Base-by-base conservation (phyloP, 1,284 basidiomycete genomes). In the Cystobasidium sp. region DNA sequence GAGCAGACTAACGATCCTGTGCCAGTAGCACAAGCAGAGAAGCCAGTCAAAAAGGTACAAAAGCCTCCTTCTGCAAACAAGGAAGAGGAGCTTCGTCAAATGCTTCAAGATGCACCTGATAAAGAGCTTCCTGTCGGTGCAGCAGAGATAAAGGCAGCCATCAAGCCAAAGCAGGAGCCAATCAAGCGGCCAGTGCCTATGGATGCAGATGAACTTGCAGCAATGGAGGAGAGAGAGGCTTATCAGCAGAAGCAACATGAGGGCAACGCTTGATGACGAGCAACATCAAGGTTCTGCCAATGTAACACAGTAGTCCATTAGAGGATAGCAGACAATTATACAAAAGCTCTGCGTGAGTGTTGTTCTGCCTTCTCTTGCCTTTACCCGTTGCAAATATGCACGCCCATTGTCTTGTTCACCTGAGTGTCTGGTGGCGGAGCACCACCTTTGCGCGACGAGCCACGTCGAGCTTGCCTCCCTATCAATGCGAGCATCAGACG, bases 191-290 rank as follows among this genome's bases (percentile, higher is more conserved):
- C 69, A 49, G 41, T 47, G 14, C 41, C 39, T 8, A 10, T 52
- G 62, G 70, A 73, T 66, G n/a, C 70, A 31, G 70, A 73, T 66
- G 70, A 65, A 44, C 39, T 41, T 39, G 70, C 70, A 47, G 70
- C 70, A 6, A 8, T 46, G 9, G 70, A 73, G 41, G 70, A 73
- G 51, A n/a, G 70, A 47, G 56, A 44, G 53, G 53, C 44, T 24
- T 61, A 65, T 49, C 31, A 52, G 61, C 44, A 22, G 14, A 71
- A 52, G 61, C 24, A 64, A 59, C 58, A 49, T 18, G 47, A 16
- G 69, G 24, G 51, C 31, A 58, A 37, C 62, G 46, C 18, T 22
- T 22, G 46, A 65, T 65, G 24, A 51, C 44, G 46, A 14, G 53
- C 22, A 24, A 39, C 24, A 47, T 37, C 31, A 9, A 65, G 46